Evolutionary conservation across 257 asterid genomes (phyloP), one percentile per base, ranked within the genome.

Genomic region (Scutellaria minor): DNA sequence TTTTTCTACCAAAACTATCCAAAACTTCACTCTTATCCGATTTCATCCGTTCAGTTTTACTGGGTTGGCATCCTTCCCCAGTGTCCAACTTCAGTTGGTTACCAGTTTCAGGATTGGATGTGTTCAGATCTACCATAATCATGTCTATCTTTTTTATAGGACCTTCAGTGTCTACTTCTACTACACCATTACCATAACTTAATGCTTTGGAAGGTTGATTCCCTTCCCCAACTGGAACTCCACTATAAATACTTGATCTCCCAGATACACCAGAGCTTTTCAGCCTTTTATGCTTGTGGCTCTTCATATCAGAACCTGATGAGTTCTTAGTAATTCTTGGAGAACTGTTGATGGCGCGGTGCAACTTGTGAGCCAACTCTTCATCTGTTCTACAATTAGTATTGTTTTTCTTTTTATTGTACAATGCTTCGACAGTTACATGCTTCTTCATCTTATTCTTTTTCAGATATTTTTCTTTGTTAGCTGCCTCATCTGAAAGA

Each of bases 401-500:
- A 66, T 58, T 66, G 52, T 83, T 78, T 84, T 81, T 85, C 40
- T 79, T 81, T 72, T 84, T 87, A 74, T 75, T 84, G 86, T 85
- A 85, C 86, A 89, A 66, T 44, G 80, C 76, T 81, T 89, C 89
- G 24, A 81, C 94, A 48, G 89, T 78, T 40, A 77, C 84, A 64
- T 80, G 90, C 78, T 85, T 87, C 85, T 89, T 89, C 84, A 83
- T 77, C 81, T 83, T 87, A 80, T 73, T 87, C 88, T 79, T 85
- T 75, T 71, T 87, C 60, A 53, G 50, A 75, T 6, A 24, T 61
- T 63, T 81, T 52, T 85, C 84, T 61, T 75, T 79, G 57, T 48
- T 46, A 42, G 77, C 69, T 24, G 80, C 72, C 69, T 77, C 87
- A 56, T 86, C 96, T 7, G 89, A 76, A 54, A 91, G 74, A 44